Evolutionary conservation across 2,329 filamentous ascomycete genomes (phyloP).

Genomic region (Fusarium sp.): DNA sequence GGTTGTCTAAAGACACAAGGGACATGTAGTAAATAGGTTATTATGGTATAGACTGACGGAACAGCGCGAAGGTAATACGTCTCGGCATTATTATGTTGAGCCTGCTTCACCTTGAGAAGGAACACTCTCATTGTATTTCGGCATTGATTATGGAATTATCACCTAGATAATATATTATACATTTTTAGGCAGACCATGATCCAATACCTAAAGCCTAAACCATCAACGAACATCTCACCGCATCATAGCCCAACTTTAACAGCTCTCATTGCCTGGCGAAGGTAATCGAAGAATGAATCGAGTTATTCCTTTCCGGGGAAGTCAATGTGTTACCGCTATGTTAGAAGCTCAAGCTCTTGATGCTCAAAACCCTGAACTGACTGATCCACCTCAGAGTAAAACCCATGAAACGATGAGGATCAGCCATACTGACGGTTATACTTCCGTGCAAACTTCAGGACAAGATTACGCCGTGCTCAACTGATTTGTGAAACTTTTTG

Average conservation of each 20-base stretch:
- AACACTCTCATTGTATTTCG: neutral
- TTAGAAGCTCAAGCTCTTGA: neutral
- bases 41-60: slow-evolving; percentile 14
- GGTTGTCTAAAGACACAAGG: neutral
- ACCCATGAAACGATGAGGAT: neutral
- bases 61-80: neutral
- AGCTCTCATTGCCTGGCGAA: neutral
- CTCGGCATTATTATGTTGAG: neutral
- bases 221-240: neutral
- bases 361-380: neutral
- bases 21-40: neutral
- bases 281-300: neutral
- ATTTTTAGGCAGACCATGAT: neutral
- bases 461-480: neutral
- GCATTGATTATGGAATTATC: neutral
- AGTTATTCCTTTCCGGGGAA: neutral
- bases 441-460: neutral
- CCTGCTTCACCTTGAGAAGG: neutral
- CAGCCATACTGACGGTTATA: neutral
- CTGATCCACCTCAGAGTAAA: neutral
- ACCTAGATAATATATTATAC: slow-evolving; percentile 12
- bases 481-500: neutral
- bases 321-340: neutral
- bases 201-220: neutral
- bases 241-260: neutral